phyloP scores from a whole-genome alignment of 2,329 filamentous ascomycete species.

The Elsinoe batatas region DNA sequence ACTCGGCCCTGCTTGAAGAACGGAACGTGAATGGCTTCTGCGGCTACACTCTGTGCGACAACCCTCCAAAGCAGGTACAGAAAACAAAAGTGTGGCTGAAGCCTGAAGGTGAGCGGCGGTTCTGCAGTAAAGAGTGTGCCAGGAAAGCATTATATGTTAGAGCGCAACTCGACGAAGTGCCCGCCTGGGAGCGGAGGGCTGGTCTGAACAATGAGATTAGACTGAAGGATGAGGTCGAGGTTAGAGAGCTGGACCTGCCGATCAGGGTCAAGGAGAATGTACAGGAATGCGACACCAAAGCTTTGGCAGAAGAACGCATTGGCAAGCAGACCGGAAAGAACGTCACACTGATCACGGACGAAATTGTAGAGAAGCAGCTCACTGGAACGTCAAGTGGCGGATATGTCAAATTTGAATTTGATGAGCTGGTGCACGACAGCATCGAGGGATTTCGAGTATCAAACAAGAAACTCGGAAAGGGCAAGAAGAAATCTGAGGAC shows the following conservation, averaged over 20 bases:
- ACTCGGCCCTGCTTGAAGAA: conserved; percentile 80
- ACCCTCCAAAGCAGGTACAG: conserved; percentile 43
- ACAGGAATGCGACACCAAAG: not conserved
- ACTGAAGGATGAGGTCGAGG: not conserved
- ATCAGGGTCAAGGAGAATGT: not conserved
- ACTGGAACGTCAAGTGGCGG: not conserved
- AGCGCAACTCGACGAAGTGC: conserved; percentile 76
- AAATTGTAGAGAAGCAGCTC: conserved; percentile 5
- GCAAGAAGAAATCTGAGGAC: not conserved
- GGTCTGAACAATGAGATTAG: conserved; percentile 17
- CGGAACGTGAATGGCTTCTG: conserved; percentile 75
- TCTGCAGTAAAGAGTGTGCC: conserved; percentile 76
- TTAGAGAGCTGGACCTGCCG: not conserved
- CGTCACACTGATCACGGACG: conserved; percentile 7
- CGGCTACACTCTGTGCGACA: conserved; percentile 71
- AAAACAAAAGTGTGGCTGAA: conserved; percentile 54
- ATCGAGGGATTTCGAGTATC: conserved; percentile 7
- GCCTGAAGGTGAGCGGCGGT: conserved; percentile 65
- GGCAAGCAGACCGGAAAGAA: not conserved
- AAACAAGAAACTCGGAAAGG: not conserved
- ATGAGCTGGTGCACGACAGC: conserved; percentile 3
- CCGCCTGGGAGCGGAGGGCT: conserved; percentile 70
- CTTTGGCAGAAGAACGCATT: not conserved
- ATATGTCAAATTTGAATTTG: not conserved
- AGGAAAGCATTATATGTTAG: conserved; percentile 73